These are phyloP conservation scores for Thielaviopsis cerberus DNA, from an alignment of 2,329 filamentous ascomycete species.

Conservation along the genomic window DNA sequence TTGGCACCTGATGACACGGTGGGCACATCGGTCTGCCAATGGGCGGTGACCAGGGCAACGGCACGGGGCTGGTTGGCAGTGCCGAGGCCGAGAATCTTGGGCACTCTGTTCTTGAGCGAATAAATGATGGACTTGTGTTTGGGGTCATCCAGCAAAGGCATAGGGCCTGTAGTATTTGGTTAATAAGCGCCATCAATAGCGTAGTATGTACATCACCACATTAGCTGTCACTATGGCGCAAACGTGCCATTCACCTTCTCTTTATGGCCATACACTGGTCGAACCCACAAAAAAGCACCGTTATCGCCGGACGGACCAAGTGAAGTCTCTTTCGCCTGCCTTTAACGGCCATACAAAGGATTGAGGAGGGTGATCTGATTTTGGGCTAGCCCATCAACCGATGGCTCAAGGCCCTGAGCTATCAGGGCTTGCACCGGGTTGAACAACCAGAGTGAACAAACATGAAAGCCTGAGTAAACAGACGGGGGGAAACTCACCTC, in stretches of 20 bases:
- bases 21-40: constrained; percentile 33
- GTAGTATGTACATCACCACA: background rate
- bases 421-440: background rate
- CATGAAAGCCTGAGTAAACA: background rate
- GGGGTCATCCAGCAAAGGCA: constrained; percentile 39
- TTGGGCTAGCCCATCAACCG: background rate
- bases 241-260: background rate
- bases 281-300: background rate
- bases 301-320: background rate
- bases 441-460: background rate
- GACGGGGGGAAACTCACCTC: constrained; percentile 19
- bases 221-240: background rate
- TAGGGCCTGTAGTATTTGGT: constrained; percentile 24
- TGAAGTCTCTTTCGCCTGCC: background rate
- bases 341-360: background rate
- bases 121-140: constrained; percentile 29
- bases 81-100: constrained; percentile 34
- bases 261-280: background rate
- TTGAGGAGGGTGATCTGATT: background rate
- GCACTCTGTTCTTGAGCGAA: constrained; percentile 34
- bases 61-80: constrained; percentile 30
- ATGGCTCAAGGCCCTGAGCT: background rate
- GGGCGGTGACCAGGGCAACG: constrained; percentile 39
- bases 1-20: constrained; percentile 30
- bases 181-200: background rate